These are phyloP conservation scores for Populus tremula DNA, from an alignment of 345 rosid genomes.

Conservation along the genomic window DNA sequence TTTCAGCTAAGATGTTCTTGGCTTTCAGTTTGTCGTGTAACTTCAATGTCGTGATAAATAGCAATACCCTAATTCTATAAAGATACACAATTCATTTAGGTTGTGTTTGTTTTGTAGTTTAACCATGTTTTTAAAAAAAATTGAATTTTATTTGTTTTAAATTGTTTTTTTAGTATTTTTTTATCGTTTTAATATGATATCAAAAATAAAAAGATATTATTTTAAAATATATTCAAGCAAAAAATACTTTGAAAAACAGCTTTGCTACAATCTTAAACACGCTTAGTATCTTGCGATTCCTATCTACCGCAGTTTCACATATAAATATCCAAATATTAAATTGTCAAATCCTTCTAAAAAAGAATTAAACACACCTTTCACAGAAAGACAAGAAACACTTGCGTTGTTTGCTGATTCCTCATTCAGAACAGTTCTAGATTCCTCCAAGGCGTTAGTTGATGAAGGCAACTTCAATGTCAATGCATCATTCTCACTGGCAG, in stretches of 20 bases:
- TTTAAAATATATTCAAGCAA: too few species aligned
- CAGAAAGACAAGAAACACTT: conserved; percentile 55
- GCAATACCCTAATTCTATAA: background rate
- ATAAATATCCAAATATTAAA: background rate
- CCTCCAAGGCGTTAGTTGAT: conserved; percentile 44
- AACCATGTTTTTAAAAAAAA: too few species aligned
- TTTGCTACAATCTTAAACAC: too few species aligned
- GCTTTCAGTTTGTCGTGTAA: conserved; percentile 22
- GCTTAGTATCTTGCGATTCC: background rate
- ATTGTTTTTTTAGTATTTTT: too few species aligned
- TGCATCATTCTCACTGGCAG: conserved; percentile 38
- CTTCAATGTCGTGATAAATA: conserved; percentile 8
- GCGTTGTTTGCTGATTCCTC: conserved; percentile 41
- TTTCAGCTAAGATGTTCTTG: conserved; percentile 28
- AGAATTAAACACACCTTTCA: conserved; percentile 49
- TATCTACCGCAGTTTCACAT: background rate
- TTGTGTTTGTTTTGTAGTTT: too few species aligned
- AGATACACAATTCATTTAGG: background rate
- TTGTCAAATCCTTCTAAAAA: background rate
- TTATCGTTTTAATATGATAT: too few species aligned
- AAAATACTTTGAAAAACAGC: too few species aligned
- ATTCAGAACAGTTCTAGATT: conserved; percentile 39
- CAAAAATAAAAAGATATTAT: too few species aligned
- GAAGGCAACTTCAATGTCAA: conserved; percentile 53
- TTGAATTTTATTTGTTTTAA: too few species aligned